Conservation (phyloP, 2,329 filamentous ascomycete genomes). For the Hypoxylon sp. region DNA sequence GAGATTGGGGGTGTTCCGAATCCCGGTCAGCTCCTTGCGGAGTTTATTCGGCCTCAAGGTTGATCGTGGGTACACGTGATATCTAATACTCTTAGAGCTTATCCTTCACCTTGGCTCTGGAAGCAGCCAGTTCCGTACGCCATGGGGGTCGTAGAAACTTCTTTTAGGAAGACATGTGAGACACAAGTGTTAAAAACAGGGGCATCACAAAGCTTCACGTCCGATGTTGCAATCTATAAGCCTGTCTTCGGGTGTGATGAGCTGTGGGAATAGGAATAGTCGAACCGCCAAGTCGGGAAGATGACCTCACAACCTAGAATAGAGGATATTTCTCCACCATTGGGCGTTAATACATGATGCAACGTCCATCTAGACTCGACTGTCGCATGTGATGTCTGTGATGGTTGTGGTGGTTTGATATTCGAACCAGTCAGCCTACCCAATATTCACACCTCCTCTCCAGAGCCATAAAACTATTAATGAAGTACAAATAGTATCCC, state of each 20-base stretch:
- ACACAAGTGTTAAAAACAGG: neutral
- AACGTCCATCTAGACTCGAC: conserved; percentile 4
- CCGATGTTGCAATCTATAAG: conserved; percentile 13
- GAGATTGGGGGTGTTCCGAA: neutral
- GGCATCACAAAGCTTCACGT: neutral
- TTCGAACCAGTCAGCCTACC: neutral
- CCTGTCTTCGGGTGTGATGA: conserved; percentile 3
- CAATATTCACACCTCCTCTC: neutral
- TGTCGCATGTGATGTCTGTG: neutral
- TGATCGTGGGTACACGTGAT: neutral
- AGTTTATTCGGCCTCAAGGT: neutral
- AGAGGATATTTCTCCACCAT: conserved; percentile 16
- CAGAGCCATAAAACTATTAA: neutral
- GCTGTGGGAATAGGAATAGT: conserved; percentile 4
- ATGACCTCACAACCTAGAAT: conserved; percentile 14
- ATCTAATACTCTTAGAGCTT: neutral
- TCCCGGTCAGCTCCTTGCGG: neutral
- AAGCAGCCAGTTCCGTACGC: conserved; percentile 2
- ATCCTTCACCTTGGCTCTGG: neutral
- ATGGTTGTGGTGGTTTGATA: neutral
- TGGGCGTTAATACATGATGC: conserved; percentile 25
- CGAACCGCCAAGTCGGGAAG: conserved; percentile 14
- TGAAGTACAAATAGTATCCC: conserved; percentile 14
- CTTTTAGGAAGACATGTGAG: neutral
- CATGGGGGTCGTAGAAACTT: neutral